Evolutionary conservation across 331 rosid genomes (phyloP).

Genomic region (Rhamnella rubrinervis): DNA sequence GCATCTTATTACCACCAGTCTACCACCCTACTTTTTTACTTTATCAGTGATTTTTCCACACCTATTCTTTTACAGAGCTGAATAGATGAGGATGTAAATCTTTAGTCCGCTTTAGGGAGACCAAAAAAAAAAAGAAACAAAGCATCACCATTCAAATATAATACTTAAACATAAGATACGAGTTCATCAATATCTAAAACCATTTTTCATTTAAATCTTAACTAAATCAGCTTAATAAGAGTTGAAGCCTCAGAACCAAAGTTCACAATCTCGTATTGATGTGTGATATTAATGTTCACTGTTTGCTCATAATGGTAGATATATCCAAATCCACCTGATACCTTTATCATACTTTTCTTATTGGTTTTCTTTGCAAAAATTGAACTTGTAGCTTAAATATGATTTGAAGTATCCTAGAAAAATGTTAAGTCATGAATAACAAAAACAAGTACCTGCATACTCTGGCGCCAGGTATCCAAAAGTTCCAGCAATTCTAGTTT

Average conservation of each 20-base stretch:
- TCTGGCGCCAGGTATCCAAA: slow-evolving; percentile 43
- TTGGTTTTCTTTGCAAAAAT: not conserved
- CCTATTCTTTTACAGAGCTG: too few species aligned
- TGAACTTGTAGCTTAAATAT: not conserved
- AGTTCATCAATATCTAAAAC: not conserved
- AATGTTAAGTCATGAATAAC: not conserved
- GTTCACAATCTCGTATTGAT: not conserved
- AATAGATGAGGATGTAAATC: too few species aligned
- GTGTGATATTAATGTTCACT: not conserved
- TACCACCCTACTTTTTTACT: too few species aligned
- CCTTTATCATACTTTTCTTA: not conserved
- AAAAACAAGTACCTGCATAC: slow-evolving; percentile 30
- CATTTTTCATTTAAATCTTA: not conserved
- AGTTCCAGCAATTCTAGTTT: slow-evolving; percentile 39
- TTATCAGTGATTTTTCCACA: too few species aligned
- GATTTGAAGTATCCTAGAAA: not conserved
- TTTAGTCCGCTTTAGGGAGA: too few species aligned
- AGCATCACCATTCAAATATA: not conserved
- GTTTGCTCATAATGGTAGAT: not conserved
- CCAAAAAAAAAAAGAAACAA: not conserved
- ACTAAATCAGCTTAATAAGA: not conserved
- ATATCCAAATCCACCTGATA: not conserved
- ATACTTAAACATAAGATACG: not conserved
- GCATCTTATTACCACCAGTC: too few species aligned
- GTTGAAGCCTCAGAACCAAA: not conserved